Percentiles rank a stretch among this genome's conserved stretches.
These are phyloP conservation scores for Pyracantha coccinea DNA, from an alignment of 331 rosid species.

Conservation along the genomic window DNA sequence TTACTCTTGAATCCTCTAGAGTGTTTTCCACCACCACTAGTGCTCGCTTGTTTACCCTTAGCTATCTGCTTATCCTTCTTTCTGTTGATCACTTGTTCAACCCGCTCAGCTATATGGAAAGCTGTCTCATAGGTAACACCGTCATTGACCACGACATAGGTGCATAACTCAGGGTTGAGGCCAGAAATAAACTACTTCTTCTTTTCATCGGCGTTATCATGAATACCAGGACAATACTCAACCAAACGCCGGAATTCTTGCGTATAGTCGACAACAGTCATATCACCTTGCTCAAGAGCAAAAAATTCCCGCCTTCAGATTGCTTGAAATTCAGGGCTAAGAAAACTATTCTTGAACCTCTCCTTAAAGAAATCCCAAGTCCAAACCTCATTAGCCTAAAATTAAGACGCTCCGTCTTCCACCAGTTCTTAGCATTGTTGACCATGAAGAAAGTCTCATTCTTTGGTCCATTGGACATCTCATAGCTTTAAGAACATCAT, in stretches of 20 bases:
- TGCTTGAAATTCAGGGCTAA: neutral
- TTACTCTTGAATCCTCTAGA: neutral
- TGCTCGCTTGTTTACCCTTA: neutral
- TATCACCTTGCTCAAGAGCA: neutral
- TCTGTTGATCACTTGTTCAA: neutral
- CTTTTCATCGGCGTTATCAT: neutral
- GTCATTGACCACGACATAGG: neutral
- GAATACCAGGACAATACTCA: neutral
- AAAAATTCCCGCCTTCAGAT: too few species aligned
- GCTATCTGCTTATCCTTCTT: neutral
- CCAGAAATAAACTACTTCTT: neutral
- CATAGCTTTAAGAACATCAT: neutral
- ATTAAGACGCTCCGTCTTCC: too few species aligned
- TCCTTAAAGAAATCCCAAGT: neutral
- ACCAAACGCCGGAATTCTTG: rapidly evolving
- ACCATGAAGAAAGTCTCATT: too few species aligned
- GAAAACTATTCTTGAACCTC: neutral
- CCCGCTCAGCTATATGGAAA: neutral
- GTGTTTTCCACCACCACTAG: neutral
- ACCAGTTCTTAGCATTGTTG: neutral
- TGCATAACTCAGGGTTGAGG: neutral
- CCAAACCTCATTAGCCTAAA: neutral
- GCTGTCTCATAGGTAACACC: neutral
- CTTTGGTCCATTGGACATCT: rapidly evolving
- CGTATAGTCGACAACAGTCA: too few species aligned